Percentiles rank a stretch among this genome's conserved stretches.
Conservation (phyloP, 1,139 yeast species). For the Hyphopichia pseudoburtonii region DNA sequence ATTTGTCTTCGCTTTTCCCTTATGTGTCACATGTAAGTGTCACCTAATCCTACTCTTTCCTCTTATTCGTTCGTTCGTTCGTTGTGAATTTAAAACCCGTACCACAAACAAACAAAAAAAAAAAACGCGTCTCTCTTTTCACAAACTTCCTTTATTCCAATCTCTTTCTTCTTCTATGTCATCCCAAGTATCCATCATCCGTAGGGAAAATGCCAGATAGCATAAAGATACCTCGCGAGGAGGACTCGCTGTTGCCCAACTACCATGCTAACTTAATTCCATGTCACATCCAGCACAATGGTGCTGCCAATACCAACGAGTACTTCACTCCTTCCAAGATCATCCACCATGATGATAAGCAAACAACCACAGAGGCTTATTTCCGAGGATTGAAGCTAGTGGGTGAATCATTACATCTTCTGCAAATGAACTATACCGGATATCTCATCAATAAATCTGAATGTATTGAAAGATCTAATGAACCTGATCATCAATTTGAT, state of each 20-base stretch:
- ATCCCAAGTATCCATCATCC: too few species aligned
- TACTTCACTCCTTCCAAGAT: slow-evolving; percentile 38
- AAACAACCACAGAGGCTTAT: slow-evolving; percentile 26
- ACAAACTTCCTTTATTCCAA: neutral
- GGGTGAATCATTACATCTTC: slow-evolving; percentile 26
- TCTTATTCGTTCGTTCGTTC: too few species aligned
- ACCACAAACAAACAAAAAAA: too few species aligned
- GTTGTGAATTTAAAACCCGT: too few species aligned
- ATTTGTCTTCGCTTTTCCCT: too few species aligned
- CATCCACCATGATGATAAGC: slow-evolving; percentile 13
- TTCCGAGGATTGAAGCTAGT: slow-evolving; percentile 42
- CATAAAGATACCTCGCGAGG: neutral
- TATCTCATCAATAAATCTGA: slow-evolving; percentile 33
- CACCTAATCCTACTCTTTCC: too few species aligned
- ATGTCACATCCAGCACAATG: slow-evolving; percentile 38
- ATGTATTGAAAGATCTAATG: slow-evolving; percentile 18
- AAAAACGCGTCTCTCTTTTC: neutral
- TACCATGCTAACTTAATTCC: slow-evolving; percentile 37
- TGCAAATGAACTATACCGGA: slow-evolving; percentile 21
- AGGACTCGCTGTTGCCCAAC: neutral
- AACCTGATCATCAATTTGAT: slow-evolving; percentile 17
- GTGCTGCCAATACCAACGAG: slow-evolving; percentile 37
- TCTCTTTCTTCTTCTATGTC: too few species aligned
- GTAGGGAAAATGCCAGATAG: slow-evolving; percentile 1
- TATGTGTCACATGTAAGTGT: too few species aligned